phyloP scores from a whole-genome alignment of 2,329 filamentous ascomycete genomes.

The Fusarium chaquense region DNA sequence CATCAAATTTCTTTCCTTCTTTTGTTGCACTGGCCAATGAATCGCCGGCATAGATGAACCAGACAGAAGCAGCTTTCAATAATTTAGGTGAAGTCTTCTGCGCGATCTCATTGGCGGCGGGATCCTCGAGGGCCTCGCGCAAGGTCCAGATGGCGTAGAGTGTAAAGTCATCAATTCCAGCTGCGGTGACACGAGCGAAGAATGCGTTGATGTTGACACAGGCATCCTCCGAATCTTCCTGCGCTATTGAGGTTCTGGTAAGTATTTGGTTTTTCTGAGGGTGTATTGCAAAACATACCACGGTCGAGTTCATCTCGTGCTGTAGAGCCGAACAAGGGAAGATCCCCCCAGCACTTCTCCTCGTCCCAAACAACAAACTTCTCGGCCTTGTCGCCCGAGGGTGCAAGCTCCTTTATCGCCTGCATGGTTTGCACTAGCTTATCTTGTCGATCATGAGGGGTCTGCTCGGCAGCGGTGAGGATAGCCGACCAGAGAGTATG shows the following conservation, averaged over 20 bases:
- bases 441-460: constrained; percentile 36
- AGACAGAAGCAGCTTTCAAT: constrained; percentile 22
- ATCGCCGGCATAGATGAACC: constrained; percentile 30
- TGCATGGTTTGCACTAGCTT: constrained; percentile 41
- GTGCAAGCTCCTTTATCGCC: constrained; percentile 29
- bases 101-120: constrained; percentile 12
- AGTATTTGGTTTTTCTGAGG: accelerated
- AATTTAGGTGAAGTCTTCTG: neutral
- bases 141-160: constrained; percentile 39
- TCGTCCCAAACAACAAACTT: constrained; percentile 37
- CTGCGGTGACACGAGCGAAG: constrained; percentile 31
- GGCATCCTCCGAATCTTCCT: constrained; percentile 16
- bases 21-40: neutral
- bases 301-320: constrained; percentile 36
- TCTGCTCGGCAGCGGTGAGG: constrained; percentile 38
- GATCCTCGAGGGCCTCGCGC: constrained; percentile 36
- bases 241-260: constrained; percentile 8
- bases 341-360: constrained; percentile 31
- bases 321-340: constrained; percentile 35
- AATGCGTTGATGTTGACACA: constrained; percentile 35
- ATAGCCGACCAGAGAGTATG: constrained; percentile 28
- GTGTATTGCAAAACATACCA: constrained; percentile 1
- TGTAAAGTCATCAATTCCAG: constrained; percentile 23
- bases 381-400: constrained; percentile 14
- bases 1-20: constrained; percentile 37